A percentile compares a stretch with the other conserved stretches of the same genome.
phyloP scores from a whole-genome alignment of 495 filamentous ascomycete species.

The Annulohypoxylon nitens region DNA sequence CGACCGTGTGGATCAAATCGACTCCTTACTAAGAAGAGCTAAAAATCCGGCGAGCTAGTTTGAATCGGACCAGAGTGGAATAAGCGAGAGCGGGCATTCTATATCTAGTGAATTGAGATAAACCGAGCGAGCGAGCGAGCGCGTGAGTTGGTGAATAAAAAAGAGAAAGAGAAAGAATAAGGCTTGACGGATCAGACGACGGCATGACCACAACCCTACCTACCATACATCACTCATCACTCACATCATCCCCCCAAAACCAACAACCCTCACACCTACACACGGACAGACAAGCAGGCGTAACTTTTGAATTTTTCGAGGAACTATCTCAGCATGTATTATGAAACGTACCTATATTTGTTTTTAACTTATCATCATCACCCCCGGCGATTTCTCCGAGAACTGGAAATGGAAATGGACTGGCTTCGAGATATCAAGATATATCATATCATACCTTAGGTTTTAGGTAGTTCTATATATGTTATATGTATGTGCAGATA shows the following conservation, averaged over 20 bases:
- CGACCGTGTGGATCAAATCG: background rate
- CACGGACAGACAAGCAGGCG: constrained; percentile 1
- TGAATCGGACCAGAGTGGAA: background rate
- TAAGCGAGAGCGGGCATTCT: constrained; percentile 12
- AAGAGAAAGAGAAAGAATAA: background rate
- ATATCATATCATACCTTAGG: background rate
- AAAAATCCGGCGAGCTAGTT: constrained; percentile 7
- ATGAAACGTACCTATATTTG: constrained; percentile 4
- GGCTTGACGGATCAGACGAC: constrained; percentile 26
- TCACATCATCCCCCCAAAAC: background rate
- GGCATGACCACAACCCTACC: constrained; percentile 15
- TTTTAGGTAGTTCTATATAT: background rate
- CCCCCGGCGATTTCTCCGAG: background rate
- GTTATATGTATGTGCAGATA: background rate
- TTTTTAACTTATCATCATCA: background rate
- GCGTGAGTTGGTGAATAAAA: background rate
- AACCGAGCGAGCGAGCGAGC: constrained; percentile 21
- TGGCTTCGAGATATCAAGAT: background rate
- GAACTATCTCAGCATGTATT: constrained; percentile 30
- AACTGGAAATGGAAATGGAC: background rate
- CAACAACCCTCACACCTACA: too few species aligned
- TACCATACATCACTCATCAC: background rate
- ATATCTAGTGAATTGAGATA: constrained; percentile 15
- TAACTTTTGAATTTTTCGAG: constrained; percentile 17
- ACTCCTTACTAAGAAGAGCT: background rate